Percentiles rank a stretch among this genome's conserved stretches.
phyloP scores from a whole-genome alignment of 2,329 filamentous ascomycete genomes.

The Elsinoe arachidis region DNA sequence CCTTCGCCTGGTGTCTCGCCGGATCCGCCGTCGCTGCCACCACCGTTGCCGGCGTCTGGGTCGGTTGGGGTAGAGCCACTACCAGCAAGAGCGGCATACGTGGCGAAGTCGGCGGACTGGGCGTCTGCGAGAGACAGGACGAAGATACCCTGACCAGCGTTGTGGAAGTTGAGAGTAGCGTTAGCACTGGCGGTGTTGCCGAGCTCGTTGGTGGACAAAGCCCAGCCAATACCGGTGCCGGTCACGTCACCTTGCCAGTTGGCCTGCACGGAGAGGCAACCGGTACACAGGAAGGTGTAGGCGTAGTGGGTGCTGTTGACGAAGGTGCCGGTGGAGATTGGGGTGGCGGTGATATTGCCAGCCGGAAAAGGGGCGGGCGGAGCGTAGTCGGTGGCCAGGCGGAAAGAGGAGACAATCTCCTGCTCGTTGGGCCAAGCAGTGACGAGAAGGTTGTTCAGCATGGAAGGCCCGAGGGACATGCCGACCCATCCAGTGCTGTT shows the following conservation, averaged over 20 bases:
- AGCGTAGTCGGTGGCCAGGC: constrained; percentile 39
- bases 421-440: constrained; percentile 43
- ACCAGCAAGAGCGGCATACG: not conserved
- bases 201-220: constrained; percentile 10
- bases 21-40: not conserved
- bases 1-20: not conserved
- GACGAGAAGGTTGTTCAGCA: constrained; percentile 42
- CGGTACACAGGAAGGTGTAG: constrained; percentile 46
- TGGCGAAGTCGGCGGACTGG: not conserved
- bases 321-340: constrained; percentile 45
- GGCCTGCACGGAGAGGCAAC: constrained; percentile 22
- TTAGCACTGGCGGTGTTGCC: constrained; percentile 9
- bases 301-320: constrained; percentile 46
- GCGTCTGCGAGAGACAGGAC: constrained; percentile 7
- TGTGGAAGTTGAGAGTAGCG: constrained; percentile 12
- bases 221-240: constrained; percentile 17
- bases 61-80: not conserved
- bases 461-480: constrained; percentile 39
- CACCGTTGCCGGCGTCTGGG: not conserved
- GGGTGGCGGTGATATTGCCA: constrained; percentile 32
- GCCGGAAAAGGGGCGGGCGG: constrained; percentile 38
- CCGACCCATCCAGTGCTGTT: constrained; percentile 43
- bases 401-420: constrained; percentile 37
- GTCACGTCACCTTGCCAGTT: constrained; percentile 13
- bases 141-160: constrained; percentile 7